Evolutionary conservation across 2,329 filamentous ascomycete species (phyloP).

Genomic region (Orbilia blumenaviensis): DNA sequence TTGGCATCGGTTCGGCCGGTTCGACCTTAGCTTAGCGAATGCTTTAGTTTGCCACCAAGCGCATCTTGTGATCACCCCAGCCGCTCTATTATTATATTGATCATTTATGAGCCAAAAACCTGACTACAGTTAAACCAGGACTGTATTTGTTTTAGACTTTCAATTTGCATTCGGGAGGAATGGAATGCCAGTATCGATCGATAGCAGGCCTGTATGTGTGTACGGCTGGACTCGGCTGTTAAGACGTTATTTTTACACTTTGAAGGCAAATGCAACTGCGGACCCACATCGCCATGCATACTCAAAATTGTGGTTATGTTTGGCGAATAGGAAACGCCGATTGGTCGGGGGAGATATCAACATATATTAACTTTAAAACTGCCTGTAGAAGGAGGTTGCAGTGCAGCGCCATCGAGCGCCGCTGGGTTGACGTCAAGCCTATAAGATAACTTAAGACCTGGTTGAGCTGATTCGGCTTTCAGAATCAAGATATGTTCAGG

Average conservation of each 20-base stretch:
- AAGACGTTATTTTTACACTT: background rate
- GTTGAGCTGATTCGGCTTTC: no score
- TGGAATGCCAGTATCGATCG: background rate
- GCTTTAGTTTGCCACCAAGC: background rate
- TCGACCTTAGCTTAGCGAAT: background rate
- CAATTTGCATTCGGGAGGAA: background rate
- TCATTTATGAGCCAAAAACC: background rate
- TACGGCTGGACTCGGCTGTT: constrained; percentile 10
- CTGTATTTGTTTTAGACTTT: background rate
- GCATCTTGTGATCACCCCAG: constrained; percentile 4
- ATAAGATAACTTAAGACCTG: no score
- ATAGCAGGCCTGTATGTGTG: no score
- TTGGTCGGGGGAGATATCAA: background rate
- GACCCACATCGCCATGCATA: background rate
- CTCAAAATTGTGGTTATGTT: background rate
- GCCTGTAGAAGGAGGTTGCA: background rate
- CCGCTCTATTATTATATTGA: background rate
- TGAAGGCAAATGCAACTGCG: constrained; percentile 16
- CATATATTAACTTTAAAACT: background rate
- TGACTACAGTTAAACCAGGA: background rate
- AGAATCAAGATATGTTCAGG: background rate
- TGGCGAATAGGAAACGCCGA: background rate
- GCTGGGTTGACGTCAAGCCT: background rate
- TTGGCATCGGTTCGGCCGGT: no score
- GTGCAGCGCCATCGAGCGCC: background rate